phyloP scores from a whole-genome alignment of 129 eudicot species.

The Flaveria brownii region DNA sequence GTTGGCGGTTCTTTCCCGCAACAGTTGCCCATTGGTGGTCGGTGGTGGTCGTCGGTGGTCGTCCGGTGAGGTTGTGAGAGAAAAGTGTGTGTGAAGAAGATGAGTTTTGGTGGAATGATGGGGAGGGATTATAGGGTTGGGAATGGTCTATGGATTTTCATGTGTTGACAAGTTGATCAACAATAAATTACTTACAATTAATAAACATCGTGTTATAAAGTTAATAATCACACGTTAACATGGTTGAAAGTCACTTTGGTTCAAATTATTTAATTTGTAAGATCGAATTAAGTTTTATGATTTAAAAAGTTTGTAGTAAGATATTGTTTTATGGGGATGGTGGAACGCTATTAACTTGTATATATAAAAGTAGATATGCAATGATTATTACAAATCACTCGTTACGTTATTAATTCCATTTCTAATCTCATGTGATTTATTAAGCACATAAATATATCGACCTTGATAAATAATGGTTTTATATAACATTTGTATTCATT shows the following conservation, averaged over 20 bases:
- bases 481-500: too few species aligned
- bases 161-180: conserved; percentile 25
- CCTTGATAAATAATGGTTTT: too few species aligned
- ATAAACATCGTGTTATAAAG: background rate
- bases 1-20: conserved; percentile 41
- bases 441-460: too few species aligned
- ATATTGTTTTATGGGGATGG: too few species aligned
- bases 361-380: too few species aligned
- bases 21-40: conserved; percentile 58
- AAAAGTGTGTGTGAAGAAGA: conserved; percentile 24
- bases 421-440: too few species aligned
- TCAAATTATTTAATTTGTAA: background rate
- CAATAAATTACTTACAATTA: background rate
- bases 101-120: conserved; percentile 32
- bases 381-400: too few species aligned
- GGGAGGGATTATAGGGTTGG: conserved; percentile 50
- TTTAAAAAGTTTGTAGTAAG: background rate
- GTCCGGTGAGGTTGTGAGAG: background rate
- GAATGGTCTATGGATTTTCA: conserved; percentile 23
- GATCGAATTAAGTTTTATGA: background rate
- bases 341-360: too few species aligned
- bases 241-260: background rate
- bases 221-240: background rate
- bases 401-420: too few species aligned
- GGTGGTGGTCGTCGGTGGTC: background rate